Percentiles rank a stretch among this genome's conserved stretches.
Evolutionary conservation across 768 basidiomycete genomes (phyloP).

Genomic region (Pleurotus tuoliensis): DNA sequence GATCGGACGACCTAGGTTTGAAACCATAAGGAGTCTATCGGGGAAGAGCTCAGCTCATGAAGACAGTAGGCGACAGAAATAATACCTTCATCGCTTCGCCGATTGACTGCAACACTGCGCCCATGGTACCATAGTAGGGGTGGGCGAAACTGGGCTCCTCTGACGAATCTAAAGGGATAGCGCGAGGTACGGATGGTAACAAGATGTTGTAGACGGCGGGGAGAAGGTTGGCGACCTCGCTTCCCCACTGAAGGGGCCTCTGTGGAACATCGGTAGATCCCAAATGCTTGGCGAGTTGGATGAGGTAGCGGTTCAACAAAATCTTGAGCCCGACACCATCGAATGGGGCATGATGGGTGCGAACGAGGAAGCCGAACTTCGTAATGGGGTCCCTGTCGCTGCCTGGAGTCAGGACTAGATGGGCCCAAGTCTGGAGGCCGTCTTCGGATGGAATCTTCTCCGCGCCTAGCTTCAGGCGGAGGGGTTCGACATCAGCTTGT

Average conservation of each 20-base stretch:
- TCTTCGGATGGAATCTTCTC: slow-evolving; percentile 12
- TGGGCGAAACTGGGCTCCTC: slow-evolving; percentile 14
- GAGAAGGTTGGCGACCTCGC: slow-evolving; percentile 15
- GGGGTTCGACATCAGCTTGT: slow-evolving; percentile 14
- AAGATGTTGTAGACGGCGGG: slow-evolving; percentile 15
- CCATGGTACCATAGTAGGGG: slow-evolving; percentile 3
- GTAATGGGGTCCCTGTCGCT: neutral
- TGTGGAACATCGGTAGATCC: neutral
- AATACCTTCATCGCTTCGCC: no score
- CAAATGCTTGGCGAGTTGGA: slow-evolving; percentile 6
- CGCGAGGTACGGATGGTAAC: slow-evolving; percentile 11
- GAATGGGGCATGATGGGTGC: slow-evolving; percentile 18
- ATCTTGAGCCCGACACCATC: slow-evolving; percentile 21
- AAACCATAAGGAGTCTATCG: slow-evolving; percentile 12
- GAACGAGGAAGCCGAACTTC: slow-evolving; percentile 18
- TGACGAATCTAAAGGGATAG: slow-evolving; percentile 9
- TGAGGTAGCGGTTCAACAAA: slow-evolving; percentile 14
- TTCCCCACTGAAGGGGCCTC: slow-evolving; percentile 11
- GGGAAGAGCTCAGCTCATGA: no score
- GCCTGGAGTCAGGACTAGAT: slow-evolving; percentile 9
- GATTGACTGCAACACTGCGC: no score
- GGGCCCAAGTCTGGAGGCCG: slow-evolving; percentile 21
- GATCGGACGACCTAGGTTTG: neutral
- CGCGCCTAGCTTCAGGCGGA: slow-evolving; percentile 12
- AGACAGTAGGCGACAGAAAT: no score